Evolutionary conservation across 495 filamentous ascomycete species (phyloP).

Genomic region (Penicillium longicatenatum): DNA sequence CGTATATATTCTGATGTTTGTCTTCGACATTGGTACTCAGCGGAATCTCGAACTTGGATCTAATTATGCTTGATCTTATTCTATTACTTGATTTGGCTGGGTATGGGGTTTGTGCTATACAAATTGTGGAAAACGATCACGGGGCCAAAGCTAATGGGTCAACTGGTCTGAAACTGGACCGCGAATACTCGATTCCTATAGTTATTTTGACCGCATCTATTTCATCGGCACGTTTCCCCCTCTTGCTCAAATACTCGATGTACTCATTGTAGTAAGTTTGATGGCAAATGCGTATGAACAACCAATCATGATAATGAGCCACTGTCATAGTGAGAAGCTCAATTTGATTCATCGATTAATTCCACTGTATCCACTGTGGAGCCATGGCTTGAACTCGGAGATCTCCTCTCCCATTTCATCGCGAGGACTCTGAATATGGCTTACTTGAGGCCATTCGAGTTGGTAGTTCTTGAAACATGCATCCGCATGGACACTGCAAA

Average conservation of each 20-base stretch:
- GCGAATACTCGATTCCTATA: too few relatives aligned
- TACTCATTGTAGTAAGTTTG: neutral
- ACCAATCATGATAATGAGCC: neutral
- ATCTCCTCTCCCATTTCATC: neutral
- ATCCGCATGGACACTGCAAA: neutral
- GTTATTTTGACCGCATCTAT: too few relatives aligned
- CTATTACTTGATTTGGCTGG: neutral
- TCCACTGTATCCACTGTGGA: neutral
- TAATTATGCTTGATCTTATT: neutral
- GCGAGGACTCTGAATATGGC: neutral
- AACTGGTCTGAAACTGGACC: too few relatives aligned
- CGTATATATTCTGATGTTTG: too few relatives aligned
- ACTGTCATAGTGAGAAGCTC: neutral
- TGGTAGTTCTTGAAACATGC: too few relatives aligned
- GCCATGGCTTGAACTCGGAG: conserved; percentile 10
- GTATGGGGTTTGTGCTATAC: neutral
- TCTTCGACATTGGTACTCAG: neutral
- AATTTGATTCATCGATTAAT: neutral
- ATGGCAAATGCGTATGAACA: neutral
- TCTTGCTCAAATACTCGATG: too few relatives aligned
- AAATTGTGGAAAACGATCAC: neutral
- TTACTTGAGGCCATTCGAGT: too few relatives aligned
- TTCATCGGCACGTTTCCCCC: too few relatives aligned
- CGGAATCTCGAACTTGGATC: too few relatives aligned
- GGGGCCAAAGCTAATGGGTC: neutral